Base-by-base conservation (phyloP, 768 basidiomycete genomes). In the Boletus edulis region DNA sequence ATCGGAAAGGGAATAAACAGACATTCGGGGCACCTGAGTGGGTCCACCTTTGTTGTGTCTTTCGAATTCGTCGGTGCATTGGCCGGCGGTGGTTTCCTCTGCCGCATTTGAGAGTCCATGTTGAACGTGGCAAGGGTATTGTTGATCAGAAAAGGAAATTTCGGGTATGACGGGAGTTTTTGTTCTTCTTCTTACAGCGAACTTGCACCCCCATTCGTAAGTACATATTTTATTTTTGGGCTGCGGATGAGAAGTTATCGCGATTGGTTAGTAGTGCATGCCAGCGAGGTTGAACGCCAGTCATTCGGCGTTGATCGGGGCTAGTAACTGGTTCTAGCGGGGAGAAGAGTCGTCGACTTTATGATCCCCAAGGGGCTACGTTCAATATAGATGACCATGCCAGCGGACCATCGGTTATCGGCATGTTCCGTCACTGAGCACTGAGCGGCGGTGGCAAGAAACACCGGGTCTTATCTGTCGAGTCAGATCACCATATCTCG, bases 21-120 rank as follows among this genome's bases (percentile, higher is more conserved):
- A 39, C 17, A 29, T 35, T 14, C 14, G 12, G 13, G 13, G 17
- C 15, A 20, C 1, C 15, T 3, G 8, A 41, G 31, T 46, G 13
- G 32, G 8, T 24, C 4, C 44, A 56, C 62, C 55, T 61, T 64
- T 45, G 42, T 17, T 5, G 49, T 46, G 24, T 55, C 29, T 11
- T 52, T 42, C 1, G 24, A 2, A 8, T 13, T 29, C 2, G 48
- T 12, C 29, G 32, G 34, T 9, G 54, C 31, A 35, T 48, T 14
- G 20, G 37, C 0, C 17, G 22, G 18, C 14, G 40, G n/a, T 11
- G 52, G 44, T 38, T 60, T 72, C 32, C 69, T 69, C 9, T 69
- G 56, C 38, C 69, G 65, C 52, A 67, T 35, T 15, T 47, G 50
- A 44, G 60, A 22, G 3, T 29, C 48, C 54, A 55, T 55, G 46